Conservation (phyloP, 176 grass and related monocot species). For the Ananas comosus region DNA sequence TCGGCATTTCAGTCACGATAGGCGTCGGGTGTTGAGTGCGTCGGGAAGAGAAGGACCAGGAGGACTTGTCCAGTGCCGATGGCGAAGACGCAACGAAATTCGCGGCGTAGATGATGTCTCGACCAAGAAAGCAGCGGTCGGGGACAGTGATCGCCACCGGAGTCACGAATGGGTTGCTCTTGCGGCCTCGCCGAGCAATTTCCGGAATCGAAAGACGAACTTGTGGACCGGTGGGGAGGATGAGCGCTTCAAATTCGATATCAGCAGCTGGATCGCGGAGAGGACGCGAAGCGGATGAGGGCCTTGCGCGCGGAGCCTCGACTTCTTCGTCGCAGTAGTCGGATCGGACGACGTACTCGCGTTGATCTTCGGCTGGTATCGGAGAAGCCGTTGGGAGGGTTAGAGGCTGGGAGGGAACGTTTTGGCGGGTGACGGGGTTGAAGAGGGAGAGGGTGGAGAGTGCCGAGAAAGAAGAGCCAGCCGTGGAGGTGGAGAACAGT, state of each 20-base stretch:
- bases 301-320: neutral
- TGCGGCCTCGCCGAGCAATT: no score
- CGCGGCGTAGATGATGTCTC: neutral
- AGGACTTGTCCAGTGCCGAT: neutral
- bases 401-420: neutral
- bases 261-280: neutral
- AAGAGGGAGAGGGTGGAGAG: neutral
- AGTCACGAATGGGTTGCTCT: neutral
- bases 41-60: neutral
- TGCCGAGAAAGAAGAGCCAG: neutral
- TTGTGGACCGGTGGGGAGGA: neutral
- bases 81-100: neutral
- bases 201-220: neutral
- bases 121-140: neutral
- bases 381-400: neutral
- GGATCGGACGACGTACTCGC: neutral
- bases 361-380: neutral
- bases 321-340: neutral
- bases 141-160: neutral
- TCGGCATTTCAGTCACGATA: neutral
- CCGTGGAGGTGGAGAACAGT: neutral
- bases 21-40: neutral
- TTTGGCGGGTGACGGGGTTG: neutral
- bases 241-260: neutral
- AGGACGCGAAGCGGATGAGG: neutral